Conservation (phyloP, 2,329 filamentous ascomycete genomes). For the Aspergillus sojae region DNA sequence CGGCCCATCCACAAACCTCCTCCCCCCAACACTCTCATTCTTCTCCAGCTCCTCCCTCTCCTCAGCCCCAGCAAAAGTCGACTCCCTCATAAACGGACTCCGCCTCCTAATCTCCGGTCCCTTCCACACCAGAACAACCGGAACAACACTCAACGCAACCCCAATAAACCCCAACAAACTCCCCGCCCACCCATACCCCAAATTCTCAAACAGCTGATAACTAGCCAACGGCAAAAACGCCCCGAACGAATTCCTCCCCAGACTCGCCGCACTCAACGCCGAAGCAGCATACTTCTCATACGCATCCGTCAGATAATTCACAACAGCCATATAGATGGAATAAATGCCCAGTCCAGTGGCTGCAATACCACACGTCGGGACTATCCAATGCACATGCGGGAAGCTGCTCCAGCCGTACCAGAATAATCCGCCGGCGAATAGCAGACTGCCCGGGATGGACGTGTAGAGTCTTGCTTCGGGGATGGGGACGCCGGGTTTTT, state of each 20-base stretch:
- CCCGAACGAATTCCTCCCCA: slow-evolving; percentile 50
- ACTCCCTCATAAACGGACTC: slow-evolving; percentile 36
- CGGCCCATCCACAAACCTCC: not conserved
- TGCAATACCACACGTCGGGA: slow-evolving; percentile 34
- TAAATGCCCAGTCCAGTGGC: slow-evolving; percentile 46
- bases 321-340: slow-evolving; percentile 50
- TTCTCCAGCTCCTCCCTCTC: slow-evolving; percentile 1
- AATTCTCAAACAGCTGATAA: slow-evolving; percentile 41
- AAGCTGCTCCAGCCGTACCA: slow-evolving; percentile 40
- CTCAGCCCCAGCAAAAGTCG: slow-evolving; percentile 22
- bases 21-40: not conserved
- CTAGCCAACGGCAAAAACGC: slow-evolving; percentile 51
- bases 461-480: slow-evolving; percentile 49
- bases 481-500: slow-evolving; percentile 42
- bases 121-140: slow-evolving; percentile 45
- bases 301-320: slow-evolving; percentile 53
- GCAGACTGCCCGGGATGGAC: slow-evolving; percentile 43
- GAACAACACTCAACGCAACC: slow-evolving; percentile 41
- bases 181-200: slow-evolving; percentile 49
- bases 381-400: slow-evolving; percentile 36
- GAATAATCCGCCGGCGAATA: slow-evolving; percentile 38
- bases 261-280: slow-evolving; percentile 49
- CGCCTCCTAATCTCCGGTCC: slow-evolving; percentile 41
- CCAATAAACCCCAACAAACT: slow-evolving; percentile 49
- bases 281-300: slow-evolving; percentile 54